Conservation (phyloP, 2,329 filamentous ascomycete species). For the Phoma sp. region DNA sequence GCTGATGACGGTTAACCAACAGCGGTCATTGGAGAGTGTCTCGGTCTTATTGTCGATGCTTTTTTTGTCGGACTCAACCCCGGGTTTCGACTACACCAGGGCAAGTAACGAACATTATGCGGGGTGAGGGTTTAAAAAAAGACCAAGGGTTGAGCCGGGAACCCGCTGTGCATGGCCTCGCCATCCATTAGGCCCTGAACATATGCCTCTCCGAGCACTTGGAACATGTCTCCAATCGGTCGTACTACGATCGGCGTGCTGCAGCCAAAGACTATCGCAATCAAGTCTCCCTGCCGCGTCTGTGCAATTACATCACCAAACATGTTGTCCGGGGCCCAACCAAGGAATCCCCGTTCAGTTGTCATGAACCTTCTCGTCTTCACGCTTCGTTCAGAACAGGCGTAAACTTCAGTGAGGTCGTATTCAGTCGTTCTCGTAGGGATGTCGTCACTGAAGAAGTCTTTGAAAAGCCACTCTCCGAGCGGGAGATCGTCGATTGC, state of each 20-base stretch:
- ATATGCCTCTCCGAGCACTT: slow-evolving; percentile 5
- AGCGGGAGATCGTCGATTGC: slow-evolving; percentile 4
- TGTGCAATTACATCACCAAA: neutral
- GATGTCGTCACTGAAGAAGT: slow-evolving; percentile 9
- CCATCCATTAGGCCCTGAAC: slow-evolving; percentile 10
- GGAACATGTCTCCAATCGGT: neutral
- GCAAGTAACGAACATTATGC: no score
- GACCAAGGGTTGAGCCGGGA: neutral
- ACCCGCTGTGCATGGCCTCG: neutral
- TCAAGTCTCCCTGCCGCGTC: slow-evolving; percentile 3
- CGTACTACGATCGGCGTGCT: slow-evolving; percentile 15
- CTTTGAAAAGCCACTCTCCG: neutral
- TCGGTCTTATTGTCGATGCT: no score
- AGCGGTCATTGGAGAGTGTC: no score
- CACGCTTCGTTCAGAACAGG: neutral
- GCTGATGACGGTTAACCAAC: no score
- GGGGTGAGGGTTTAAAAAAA: neutral
- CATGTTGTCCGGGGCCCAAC: slow-evolving; percentile 16
- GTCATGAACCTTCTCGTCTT: slow-evolving; percentile 8
- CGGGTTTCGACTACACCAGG: no score
- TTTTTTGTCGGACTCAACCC: no score
- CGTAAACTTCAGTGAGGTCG: slow-evolving; percentile 8
- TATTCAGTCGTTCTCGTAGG: slow-evolving; percentile 3
- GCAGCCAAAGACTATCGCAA: slow-evolving; percentile 13
- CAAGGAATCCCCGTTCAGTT: slow-evolving; percentile 3